Percentiles rank a stretch among this genome's conserved stretches.
Evolutionary conservation across 345 rosid species (phyloP).

Genomic region (sweet orange (Citrus sinensis)): DNA sequence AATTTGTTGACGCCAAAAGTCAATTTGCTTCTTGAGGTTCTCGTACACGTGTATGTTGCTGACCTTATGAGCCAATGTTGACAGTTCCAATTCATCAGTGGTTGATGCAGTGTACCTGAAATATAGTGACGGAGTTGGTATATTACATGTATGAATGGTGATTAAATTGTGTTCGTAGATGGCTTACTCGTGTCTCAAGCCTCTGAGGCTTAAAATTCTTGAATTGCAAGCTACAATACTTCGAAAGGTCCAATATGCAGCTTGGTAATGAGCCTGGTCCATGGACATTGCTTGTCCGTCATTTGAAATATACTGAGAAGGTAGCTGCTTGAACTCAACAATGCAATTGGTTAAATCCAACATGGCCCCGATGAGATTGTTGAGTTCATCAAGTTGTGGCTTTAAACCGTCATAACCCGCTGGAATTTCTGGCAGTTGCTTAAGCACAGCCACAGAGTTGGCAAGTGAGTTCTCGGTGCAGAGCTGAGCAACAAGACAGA

Average conservation of each 20-base stretch:
- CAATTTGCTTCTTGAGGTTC: conserved; percentile 40
- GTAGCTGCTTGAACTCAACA: conserved; percentile 40
- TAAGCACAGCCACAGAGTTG: conserved; percentile 39
- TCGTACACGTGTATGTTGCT: conserved; percentile 25
- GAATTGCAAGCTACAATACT: conserved; percentile 47
- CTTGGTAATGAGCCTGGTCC: conserved; percentile 41
- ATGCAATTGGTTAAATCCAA: conserved; percentile 57
- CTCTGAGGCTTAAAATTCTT: conserved; percentile 33
- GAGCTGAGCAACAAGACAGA: conserved; percentile 33
- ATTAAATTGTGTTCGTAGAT: not conserved
- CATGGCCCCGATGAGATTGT: conserved; percentile 39
- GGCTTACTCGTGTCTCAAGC: conserved; percentile 44
- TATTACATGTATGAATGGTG: not conserved
- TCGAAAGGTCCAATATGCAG: conserved; percentile 53
- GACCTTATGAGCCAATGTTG: conserved; percentile 44
- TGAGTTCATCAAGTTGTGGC: conserved; percentile 41
- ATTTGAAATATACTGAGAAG: conserved; percentile 34
- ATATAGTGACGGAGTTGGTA: not conserved
- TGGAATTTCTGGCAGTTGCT: conserved; percentile 38
- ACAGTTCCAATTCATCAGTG: conserved; percentile 41
- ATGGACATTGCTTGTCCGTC: conserved; percentile 30
- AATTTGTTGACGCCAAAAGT: conserved; percentile 31
- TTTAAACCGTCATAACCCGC: conserved; percentile 22
- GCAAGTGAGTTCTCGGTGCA: conserved; percentile 29
- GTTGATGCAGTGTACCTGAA: conserved; percentile 36